These are phyloP conservation scores for Solanum bukasovii DNA, from an alignment of 257 asterid genomes.

Conservation along the genomic window DNA sequence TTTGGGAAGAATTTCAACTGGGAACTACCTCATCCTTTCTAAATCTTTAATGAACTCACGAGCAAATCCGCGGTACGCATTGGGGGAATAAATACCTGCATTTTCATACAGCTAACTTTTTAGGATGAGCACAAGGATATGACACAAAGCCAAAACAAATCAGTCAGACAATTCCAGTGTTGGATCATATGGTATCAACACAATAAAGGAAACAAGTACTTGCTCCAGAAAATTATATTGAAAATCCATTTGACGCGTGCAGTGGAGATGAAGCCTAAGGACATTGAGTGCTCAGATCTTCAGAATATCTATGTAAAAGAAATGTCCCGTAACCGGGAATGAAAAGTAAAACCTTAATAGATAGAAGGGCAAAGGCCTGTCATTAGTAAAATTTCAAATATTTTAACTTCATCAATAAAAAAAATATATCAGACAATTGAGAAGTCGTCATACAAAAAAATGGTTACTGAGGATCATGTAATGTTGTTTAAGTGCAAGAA, in stretches of 20 bases:
- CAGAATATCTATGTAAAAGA: not conserved
- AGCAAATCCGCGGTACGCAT: constrained; percentile 98
- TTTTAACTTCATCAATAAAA: not conserved
- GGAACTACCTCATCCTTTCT: constrained; percentile 74
- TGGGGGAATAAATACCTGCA: constrained; percentile 91
- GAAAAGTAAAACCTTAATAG: not conserved
- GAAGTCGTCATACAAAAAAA: not conserved
- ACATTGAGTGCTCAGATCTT: not conserved
- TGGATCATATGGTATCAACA: not conserved
- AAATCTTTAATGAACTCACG: constrained; percentile 94
- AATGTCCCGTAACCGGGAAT: not conserved
- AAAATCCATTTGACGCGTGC: not conserved
- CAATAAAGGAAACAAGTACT: not conserved
- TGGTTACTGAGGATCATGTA: not conserved
- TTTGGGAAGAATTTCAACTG: not conserved
- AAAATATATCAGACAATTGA: not conserved
- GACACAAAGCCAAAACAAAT: not conserved
- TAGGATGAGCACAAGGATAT: not conserved
- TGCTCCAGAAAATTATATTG: not conserved
- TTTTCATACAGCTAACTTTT: not conserved
- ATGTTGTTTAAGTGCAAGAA: not conserved
- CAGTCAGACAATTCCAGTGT: not conserved
- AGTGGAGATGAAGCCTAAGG: not conserved
- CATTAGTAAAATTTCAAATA: not conserved
- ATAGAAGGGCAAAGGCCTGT: not conserved